Evolutionary conservation across 2,329 filamentous ascomycete species (phyloP), one percentile per base, ranked within the genome.

Genomic region (Pseudogymnoascus sp.): DNA sequence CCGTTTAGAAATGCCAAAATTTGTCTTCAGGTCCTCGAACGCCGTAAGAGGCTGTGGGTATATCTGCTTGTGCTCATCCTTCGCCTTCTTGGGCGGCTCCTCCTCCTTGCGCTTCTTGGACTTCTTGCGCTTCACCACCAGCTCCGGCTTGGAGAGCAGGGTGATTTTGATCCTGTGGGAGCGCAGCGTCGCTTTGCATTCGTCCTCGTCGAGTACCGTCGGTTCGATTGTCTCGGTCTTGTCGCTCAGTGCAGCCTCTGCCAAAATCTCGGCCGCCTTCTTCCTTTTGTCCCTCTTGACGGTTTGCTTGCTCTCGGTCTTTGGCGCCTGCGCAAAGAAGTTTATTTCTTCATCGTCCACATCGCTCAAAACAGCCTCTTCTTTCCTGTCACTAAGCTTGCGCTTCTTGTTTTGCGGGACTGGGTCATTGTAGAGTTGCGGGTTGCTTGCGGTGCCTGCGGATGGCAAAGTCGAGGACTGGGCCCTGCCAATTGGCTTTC

Each of bases 141-240:
- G 77, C 50, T 76, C 71, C 4, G 63, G 68, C 64, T 63, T 67
- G 23, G 83, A 84, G n/a, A 96, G 78, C 60, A 96, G 79, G 0
- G 89, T 90, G 40, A 96, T 83, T 75, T 96, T 96, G 68, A 97
- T 80, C 67, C 92, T 89, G 75, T 96, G 91, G 64, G 86, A 88
- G 66, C 87, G 87, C 66, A 96, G 77, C 10, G 93, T 80, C 65
- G 87, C 84, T 69, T 88, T 87, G 69, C 90, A 87, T 72, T 93
- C 85, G 64, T 88, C 87, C 70, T 89, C 82, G 69, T 85, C 83
- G 69, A 91, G 80, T 10, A 76, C 71, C 47, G 62, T 63, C 19
- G 61, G 23, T 38, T 35, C 31, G 57, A 35, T 23, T n/a, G 31
- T 40, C 31, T 35, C 57, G 17, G 47, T 61, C 11, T 62, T 31